Base-by-base conservation (phyloP, 1,284 basidiomycete genomes). In the Cerrena zonata region DNA sequence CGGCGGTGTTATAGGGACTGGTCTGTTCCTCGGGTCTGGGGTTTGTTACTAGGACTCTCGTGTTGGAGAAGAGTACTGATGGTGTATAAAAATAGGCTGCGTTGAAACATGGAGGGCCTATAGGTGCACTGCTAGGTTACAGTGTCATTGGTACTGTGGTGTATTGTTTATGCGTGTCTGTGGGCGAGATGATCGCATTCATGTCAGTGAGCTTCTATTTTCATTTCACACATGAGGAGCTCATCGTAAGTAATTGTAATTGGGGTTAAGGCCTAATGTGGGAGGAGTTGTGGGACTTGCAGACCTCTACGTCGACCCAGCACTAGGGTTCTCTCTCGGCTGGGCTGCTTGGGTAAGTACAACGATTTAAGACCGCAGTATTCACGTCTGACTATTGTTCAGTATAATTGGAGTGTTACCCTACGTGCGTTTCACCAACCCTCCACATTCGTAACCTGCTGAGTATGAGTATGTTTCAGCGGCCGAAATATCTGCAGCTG, bases 221-320 rank as follows among this genome's bases (percentile, higher is more conserved):
- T 30, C 12, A 15, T n/a, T 21, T 10, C 2, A 37, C 26, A 2
- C 1, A 49, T 53, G 39, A 52, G 46, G 48, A 27, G 51, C 15
- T 47, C 53, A 2, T 44, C 43, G n/a, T n/a, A n/a, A n/a, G n/a
- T n/a, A n/a, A n/a, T n/a, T n/a, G 48, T 42, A 47, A n/a, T 62
- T 67, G 10, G 34, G 61, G 5, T 46, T 25, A 46, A 63, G 82
- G 84, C 36, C 90, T 85, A 69, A 89, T 89, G 86, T 90, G 2
- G 82, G 80, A 54, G 84, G 87, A 38, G 89, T 91, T 58, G 84
- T 91, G 15, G 82, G 90, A 58, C 82, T 86, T 4, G 86, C 89
- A 1, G 61, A 61, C 62, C 62, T 61, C 0, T 66, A 64, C 30
- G 64, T 66, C 5, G 64, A 65, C 40, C 58, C 53, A 0, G 62